phyloP scores from a whole-genome alignment of 148 eudicot genomes.

The Fagopyrum homotropicum region DNA sequence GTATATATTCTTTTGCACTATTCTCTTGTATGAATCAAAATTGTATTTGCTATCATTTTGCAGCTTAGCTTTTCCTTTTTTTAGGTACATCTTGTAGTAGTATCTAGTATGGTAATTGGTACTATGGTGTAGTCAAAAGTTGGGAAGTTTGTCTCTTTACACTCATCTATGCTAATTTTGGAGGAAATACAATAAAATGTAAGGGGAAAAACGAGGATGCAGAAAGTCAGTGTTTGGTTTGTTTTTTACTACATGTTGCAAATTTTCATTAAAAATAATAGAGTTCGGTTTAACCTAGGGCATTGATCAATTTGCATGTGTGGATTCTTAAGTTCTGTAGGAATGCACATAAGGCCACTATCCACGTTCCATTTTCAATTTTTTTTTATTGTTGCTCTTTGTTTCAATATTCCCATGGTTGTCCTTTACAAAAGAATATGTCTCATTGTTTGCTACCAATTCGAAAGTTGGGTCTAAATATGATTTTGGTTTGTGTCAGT shows the following conservation, averaged over 20 bases:
- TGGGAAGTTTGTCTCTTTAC: neutral
- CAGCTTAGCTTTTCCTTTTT: neutral
- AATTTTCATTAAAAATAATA: neutral
- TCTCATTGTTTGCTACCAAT: neutral
- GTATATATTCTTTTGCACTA: slow-evolving; percentile 16
- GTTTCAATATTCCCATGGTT: neutral
- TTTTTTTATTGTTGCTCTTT: neutral
- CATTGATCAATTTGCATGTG: neutral
- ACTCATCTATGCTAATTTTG: neutral
- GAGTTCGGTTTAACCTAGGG: neutral
- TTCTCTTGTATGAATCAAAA: neutral
- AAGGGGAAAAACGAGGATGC: neutral
- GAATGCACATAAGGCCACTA: neutral
- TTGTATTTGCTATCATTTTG: neutral
- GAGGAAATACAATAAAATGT: neutral
- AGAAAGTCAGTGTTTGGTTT: neutral
- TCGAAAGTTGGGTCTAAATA: neutral
- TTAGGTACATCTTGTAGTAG: neutral
- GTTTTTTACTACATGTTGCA: too few species aligned
- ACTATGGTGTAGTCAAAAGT: neutral
- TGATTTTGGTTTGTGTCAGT: neutral
- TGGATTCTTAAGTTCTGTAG: neutral
- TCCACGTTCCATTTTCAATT: neutral
- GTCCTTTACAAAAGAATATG: neutral
- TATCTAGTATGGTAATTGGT: neutral